A percentile compares a stretch with the other conserved stretches of the same genome.
Conservation (phyloP, 2,329 filamentous ascomycete genomes). For the Exophiala viscosa region DNA sequence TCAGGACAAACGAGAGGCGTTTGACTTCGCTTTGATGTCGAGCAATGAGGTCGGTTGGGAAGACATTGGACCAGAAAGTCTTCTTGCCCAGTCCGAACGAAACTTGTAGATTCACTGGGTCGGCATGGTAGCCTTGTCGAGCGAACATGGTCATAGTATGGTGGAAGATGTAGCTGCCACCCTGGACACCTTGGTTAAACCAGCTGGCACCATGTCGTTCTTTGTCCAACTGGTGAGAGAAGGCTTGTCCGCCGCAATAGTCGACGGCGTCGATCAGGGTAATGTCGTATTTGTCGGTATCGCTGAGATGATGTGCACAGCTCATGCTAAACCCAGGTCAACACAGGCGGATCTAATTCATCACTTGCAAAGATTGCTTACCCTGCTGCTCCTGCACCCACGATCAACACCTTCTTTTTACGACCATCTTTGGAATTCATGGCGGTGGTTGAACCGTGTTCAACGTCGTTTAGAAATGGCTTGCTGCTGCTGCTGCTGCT, state of each 20-base stretch:
- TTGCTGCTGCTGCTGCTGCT: conserved; percentile 31
- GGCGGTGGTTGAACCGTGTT: conserved; percentile 19
- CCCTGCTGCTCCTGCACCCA: conserved; percentile 62
- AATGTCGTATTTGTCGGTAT: conserved; percentile 63
- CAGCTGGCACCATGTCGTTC: conserved; percentile 55
- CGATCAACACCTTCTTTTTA: conserved; percentile 55
- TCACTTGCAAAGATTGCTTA: conserved; percentile 25
- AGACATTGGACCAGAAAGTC: conserved; percentile 61
- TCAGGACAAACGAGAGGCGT: conserved; percentile 53
- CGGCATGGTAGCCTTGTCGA: conserved; percentile 54
- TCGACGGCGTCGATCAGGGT: conserved; percentile 59
- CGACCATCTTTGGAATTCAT: conserved; percentile 18
- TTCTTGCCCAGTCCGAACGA: conserved; percentile 57
- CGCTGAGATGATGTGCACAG: conserved; percentile 58
- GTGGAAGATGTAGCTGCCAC: conserved; percentile 58
- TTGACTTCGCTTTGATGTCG: conserved; percentile 55
- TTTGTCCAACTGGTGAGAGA: conserved; percentile 55
- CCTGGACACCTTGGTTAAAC: conserved; percentile 62
- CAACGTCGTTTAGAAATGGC: conserved; percentile 13
- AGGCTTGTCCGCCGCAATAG: conserved; percentile 60
- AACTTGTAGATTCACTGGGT: conserved; percentile 57
- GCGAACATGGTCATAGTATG: conserved; percentile 62
- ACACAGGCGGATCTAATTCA: no score
- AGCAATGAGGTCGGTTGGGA: conserved; percentile 54
- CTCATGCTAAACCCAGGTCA: conserved; percentile 13